Base-by-base conservation (phyloP, 148 eudicot genomes). In the Rhododendron williamsianum region DNA sequence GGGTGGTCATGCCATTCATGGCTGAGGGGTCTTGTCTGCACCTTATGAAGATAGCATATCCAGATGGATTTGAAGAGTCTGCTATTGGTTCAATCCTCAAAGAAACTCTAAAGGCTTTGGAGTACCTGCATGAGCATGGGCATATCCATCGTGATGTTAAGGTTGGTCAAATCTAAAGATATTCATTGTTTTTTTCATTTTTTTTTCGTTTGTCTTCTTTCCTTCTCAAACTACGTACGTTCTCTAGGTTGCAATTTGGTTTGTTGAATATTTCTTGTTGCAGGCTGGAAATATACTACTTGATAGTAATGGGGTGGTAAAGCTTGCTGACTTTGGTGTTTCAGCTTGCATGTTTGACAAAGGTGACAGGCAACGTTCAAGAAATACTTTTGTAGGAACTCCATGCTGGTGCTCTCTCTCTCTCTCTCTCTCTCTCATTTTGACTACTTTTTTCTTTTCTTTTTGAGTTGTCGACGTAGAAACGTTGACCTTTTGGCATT, bases 1-100 rank as follows among this genome's bases (percentile, higher is more conserved):
- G 99, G 99, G 99, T 97, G 82, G 92, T 97, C 48, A 97, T 97
- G 99, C 99, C 98, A 67, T 97, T 92, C 86, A 95, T 97, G 99
- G 98, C 95, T 2, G 98, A 97, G 87, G 99, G 99, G 73, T 97
- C 99, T 78, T 95, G 98, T 87, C 90, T 97, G 71, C 99, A 97
- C 82, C 91, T 97, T 83, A 97, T 97, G 98, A 95, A 97, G 89
- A 93, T 91, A 81, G 98, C 98, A 27, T 93, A 92, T 85, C 98
- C 93, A 49, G 99, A 95, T 86, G 99, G 99, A 54, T 90, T 97
- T 90, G 99, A 97, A 90, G 98, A 97, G 92, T 89, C 95, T 80
- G 92, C 93, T 80, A 97, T 97, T 84, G 93, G 92, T 78, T 90
- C 96, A 52, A 92, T 97, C 81, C 90, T 97, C 80, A 95, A 97